Evolutionary conservation across 1,284 basidiomycete genomes (phyloP).

Genomic region (Porogramme epimiltina): DNA sequence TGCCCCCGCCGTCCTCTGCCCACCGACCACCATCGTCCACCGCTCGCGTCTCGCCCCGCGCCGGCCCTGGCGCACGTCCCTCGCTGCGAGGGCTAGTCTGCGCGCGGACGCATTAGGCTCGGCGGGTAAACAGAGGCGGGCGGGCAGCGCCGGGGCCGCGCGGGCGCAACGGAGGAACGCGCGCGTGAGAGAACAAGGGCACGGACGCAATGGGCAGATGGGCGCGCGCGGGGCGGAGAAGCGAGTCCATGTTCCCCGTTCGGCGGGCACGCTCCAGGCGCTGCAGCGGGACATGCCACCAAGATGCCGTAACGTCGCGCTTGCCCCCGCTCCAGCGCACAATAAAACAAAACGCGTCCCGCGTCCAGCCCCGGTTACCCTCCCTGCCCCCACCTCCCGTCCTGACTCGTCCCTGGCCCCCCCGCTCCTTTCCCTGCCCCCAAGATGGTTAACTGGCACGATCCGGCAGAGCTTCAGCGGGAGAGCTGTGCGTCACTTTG

Average conservation of each 20-base stretch:
- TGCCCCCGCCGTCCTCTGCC: neutral
- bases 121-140: too few relatives aligned
- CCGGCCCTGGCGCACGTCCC: too few relatives aligned
- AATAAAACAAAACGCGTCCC: conserved; percentile 3
- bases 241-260: conserved; percentile 8
- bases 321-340: conserved; percentile 3
- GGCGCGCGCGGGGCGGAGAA: conserved; percentile 5
- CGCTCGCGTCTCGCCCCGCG: too few relatives aligned
- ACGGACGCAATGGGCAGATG: conserved; percentile 6
- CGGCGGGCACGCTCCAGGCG: neutral
- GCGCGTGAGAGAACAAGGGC: conserved; percentile 15
- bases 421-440: neutral
- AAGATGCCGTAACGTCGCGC: conserved; percentile 18
- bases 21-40: neutral
- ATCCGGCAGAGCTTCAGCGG: conserved; percentile 45
- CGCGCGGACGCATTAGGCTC: too few relatives aligned
- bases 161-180: neutral
- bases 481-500: conserved; percentile 44
- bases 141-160: too few relatives aligned
- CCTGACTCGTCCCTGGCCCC: conserved; percentile 5
- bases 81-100: too few relatives aligned
- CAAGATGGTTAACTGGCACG: conserved; percentile 61
- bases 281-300: neutral
- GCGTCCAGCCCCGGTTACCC: conserved; percentile 3
- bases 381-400: conserved; percentile 8